A percentile compares a stretch with the other conserved stretches of the same genome.
These are phyloP conservation scores for Lepidium africanum DNA, from an alignment of 345 rosid genomes.

Conservation along the genomic window DNA sequence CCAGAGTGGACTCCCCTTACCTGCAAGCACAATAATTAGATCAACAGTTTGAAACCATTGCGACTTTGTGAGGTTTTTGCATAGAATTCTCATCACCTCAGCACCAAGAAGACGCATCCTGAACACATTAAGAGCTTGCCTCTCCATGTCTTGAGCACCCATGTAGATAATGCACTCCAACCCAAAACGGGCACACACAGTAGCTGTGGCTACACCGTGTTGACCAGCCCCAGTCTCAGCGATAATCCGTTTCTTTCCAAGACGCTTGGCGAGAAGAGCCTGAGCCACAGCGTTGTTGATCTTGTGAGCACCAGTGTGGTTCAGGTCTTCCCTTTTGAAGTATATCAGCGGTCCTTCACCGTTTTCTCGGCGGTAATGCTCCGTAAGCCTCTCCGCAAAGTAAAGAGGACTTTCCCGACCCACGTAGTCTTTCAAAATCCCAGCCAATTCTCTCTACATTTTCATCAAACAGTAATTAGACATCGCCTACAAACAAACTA, in stretches of 20 bases:
- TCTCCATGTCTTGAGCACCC: conserved; percentile 98
- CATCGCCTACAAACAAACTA: not conserved
- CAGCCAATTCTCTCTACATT: conserved; percentile 55
- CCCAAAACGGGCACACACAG: conserved; percentile 92
- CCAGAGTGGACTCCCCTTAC: conserved; percentile 70
- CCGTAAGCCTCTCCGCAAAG: conserved; percentile 79
- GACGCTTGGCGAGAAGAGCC: conserved; percentile 74
- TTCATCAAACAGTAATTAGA: not conserved
- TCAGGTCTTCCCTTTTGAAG: conserved; percentile 92
- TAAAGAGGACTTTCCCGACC: conserved; percentile 92
- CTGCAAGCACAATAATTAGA: conserved; percentile 23
- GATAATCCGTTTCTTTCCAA: conserved; percentile 77
- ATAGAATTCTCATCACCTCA: conserved; percentile 38
- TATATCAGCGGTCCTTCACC: conserved; percentile 81
- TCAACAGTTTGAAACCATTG: not conserved
- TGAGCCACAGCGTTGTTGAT: conserved; percentile 90
- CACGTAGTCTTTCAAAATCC: conserved; percentile 79
- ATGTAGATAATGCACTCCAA: conserved; percentile 76
- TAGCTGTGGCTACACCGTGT: conserved; percentile 97
- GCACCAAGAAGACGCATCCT: conserved; percentile 95
- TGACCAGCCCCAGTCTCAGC: conserved; percentile 99
- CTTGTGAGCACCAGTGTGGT: conserved; percentile 94
- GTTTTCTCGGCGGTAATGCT: conserved; percentile 66
- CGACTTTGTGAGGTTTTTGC: not conserved
- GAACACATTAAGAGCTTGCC: conserved; percentile 88